phyloP scores from a whole-genome alignment of 192 early-diverging fungal genomes.

The Chytriomyces sp. region DNA sequence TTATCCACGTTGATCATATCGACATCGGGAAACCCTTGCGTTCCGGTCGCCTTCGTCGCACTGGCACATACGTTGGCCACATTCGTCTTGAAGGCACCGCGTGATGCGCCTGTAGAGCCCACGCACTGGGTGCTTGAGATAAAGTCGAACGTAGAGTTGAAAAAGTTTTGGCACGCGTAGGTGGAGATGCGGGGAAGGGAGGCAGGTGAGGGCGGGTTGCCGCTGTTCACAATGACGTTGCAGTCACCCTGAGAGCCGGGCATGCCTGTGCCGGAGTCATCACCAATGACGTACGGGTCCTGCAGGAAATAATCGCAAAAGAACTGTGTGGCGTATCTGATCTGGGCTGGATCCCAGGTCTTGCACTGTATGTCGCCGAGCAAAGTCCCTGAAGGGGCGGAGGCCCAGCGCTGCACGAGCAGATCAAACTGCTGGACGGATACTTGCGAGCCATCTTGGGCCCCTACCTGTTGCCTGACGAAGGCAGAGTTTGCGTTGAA shows the following conservation, averaged over 20 bases:
- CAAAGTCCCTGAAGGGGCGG: background rate
- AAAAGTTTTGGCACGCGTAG: conserved; percentile 4
- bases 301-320: conserved; percentile 28
- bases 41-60: background rate
- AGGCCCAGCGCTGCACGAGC: background rate
- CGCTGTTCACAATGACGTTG: background rate
- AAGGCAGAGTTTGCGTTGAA: conserved; percentile 12
- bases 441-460: background rate
- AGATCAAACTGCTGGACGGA: background rate
- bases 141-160: conserved; percentile 7
- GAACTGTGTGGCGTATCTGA: conserved; percentile 19
- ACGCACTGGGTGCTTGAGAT: conserved; percentile 2
- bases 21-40: background rate
- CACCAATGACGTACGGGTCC: background rate
- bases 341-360: conserved; percentile 1
- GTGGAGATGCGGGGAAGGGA: conserved; percentile 13
- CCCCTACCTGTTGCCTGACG: background rate
- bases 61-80: background rate
- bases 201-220: background rate
- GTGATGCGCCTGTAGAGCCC: background rate
- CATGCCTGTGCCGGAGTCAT: background rate
- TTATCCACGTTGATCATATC: background rate
- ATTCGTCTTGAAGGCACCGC: background rate
- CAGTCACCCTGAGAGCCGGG: conserved; percentile 1
- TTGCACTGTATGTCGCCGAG: background rate